phyloP scores from a whole-genome alignment of 2,329 filamentous ascomycete genomes.

The Rachicladosporium sp. region DNA sequence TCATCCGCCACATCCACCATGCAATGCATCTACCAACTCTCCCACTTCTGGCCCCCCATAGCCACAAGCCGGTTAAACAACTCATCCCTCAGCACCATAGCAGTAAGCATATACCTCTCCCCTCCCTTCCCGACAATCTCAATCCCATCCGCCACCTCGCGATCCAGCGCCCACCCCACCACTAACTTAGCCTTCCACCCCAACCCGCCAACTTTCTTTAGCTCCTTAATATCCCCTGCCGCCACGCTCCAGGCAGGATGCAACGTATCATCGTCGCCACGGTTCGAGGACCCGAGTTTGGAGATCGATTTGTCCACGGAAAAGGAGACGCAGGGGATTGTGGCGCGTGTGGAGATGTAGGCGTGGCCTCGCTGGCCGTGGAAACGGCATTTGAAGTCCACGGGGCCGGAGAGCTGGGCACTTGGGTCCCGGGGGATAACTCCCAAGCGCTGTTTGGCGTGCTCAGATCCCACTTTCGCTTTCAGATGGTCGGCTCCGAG shows the following conservation, averaged over 20 bases:
- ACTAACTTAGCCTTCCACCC: slow-evolving; percentile 78
- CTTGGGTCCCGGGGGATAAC: slow-evolving; percentile 45
- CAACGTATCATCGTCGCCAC: slow-evolving; percentile 25
- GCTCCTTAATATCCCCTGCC: slow-evolving; percentile 56
- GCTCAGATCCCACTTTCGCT: slow-evolving; percentile 48
- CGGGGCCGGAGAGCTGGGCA: slow-evolving; percentile 43
- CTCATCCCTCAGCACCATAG: slow-evolving; percentile 60
- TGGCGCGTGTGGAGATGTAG: slow-evolving; percentile 56
- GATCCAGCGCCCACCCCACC: slow-evolving; percentile 64
- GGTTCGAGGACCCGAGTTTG: slow-evolving; percentile 11
- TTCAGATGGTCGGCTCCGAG: slow-evolving; percentile 60
- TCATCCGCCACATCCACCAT: too few species aligned
- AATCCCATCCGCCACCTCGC: slow-evolving; percentile 64
- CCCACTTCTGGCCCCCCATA: slow-evolving; percentile 75
- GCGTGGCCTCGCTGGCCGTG: slow-evolving; percentile 60
- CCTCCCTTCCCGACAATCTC: slow-evolving; percentile 50
- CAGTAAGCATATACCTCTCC: slow-evolving; percentile 51
- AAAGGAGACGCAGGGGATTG: slow-evolving; percentile 57
- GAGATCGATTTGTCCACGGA: slow-evolving; percentile 40
- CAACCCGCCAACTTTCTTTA: slow-evolving; percentile 69
- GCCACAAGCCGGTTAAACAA: slow-evolving; percentile 68
- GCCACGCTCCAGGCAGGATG: slow-evolving; percentile 57
- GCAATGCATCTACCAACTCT: slow-evolving; percentile 45
- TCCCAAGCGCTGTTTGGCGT: slow-evolving; percentile 59
- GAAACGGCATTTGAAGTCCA: slow-evolving; percentile 63